A percentile compares a stretch with the other conserved stretches of the same genome.
Evolutionary conservation across 78 protist genomes (phyloP).

Genomic region (Monocercomonoides exilis): DNA sequence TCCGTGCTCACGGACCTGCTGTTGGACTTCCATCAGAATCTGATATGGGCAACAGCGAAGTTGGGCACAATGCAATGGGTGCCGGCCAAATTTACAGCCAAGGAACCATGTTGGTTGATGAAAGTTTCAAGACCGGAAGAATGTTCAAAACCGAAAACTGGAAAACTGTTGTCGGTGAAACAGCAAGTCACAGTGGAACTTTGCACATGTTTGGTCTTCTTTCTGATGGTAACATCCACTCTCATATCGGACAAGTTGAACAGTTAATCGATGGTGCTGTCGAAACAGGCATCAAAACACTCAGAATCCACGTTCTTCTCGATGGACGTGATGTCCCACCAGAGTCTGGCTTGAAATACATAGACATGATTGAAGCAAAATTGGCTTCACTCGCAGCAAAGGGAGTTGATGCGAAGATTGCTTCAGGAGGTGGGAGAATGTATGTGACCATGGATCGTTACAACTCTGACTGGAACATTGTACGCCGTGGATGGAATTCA

Average conservation of each 20-base stretch:
- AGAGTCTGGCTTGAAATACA: constrained; percentile 27
- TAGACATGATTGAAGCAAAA: constrained; percentile 24
- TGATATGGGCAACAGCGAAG: constrained; percentile 49
- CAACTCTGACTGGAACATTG: constrained; percentile 48
- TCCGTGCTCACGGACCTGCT: constrained; percentile 2
- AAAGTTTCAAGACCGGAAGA: neutral
- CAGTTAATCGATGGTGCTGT: constrained; percentile 20
- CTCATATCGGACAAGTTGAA: constrained; percentile 24
- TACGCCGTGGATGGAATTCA: constrained; percentile 37
- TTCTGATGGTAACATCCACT: constrained; percentile 53
- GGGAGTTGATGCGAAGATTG: constrained; percentile 27
- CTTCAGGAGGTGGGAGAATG: constrained; percentile 55
- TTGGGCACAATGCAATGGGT: constrained; percentile 59
- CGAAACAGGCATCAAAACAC: neutral
- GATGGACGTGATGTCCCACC: constrained; percentile 62
- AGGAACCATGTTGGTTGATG: constrained; percentile 45
- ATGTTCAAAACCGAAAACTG: constrained; percentile 9
- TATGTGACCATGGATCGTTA: constrained; percentile 56
- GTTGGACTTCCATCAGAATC: constrained; percentile 15
- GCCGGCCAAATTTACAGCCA: constrained; percentile 41
- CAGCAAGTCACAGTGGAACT: neutral
- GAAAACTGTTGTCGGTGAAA: neutral
- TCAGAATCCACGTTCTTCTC: constrained; percentile 40
- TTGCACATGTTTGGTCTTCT: constrained; percentile 36
- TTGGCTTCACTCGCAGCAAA: neutral